Conservation (phyloP, 225 moss, liverwort and hornwort genomes). For the Anthoceros angustus region DNA sequence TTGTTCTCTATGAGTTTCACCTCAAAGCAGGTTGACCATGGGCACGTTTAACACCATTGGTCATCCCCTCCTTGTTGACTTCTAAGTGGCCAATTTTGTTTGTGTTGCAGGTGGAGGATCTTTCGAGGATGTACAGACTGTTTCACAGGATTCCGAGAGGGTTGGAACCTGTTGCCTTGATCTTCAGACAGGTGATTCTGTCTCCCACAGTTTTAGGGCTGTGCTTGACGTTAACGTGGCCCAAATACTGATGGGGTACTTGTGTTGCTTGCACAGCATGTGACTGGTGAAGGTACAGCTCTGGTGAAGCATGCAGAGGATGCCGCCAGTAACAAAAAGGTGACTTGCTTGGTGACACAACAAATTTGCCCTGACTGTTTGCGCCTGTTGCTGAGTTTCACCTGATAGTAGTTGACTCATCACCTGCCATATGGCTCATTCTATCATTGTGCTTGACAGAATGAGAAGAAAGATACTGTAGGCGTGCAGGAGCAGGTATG, state of each 20-base stretch:
- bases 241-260: neutral
- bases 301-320: constrained; percentile 99
- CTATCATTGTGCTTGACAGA: constrained; percentile 19
- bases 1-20: neutral
- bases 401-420: too few relatives aligned
- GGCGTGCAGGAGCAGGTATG: constrained; percentile 92
- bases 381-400: neutral
- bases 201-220: neutral
- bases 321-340: constrained; percentile 91
- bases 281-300: constrained; percentile 88
- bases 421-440: too few relatives aligned
- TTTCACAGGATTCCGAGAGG: constrained; percentile 78
- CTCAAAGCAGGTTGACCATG: too few relatives aligned
- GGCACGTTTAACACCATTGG: neutral
- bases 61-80: neutral
- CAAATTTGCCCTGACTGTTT: too few relatives aligned
- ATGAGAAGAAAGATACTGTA: constrained; percentile 86
- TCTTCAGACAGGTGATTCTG: constrained; percentile 60
- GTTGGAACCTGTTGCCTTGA: constrained; percentile 82
- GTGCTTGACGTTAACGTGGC: neutral
- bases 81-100: neutral
- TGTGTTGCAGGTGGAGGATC: constrained; percentile 51
- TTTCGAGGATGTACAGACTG: constrained; percentile 88
- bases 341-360: neutral
- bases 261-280: constrained; percentile 44